Percentiles rank a stretch among this genome's conserved stretches.
Evolutionary conservation across 768 basidiomycete species (phyloP).

Genomic region (Kwoniella dejecticola): DNA sequence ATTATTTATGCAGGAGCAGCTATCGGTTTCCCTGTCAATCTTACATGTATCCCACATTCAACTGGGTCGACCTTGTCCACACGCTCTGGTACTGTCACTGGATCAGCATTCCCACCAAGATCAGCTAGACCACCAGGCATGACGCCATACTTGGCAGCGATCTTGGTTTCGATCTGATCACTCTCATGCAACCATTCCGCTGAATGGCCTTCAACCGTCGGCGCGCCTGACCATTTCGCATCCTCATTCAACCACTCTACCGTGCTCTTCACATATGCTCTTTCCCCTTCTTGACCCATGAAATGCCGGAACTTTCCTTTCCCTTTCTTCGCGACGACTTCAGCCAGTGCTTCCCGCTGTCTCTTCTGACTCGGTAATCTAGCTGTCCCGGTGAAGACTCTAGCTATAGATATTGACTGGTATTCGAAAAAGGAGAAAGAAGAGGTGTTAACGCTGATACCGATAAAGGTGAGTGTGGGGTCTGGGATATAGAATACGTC

Average conservation of each 20-base stretch:
- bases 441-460: slow-evolving; percentile 38
- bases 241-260: slow-evolving; percentile 43
- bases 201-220: slow-evolving; percentile 17
- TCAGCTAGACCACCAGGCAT: slow-evolving; percentile 1
- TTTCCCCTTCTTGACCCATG: slow-evolving; percentile 26
- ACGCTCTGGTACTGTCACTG: too few relatives aligned
- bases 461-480: slow-evolving; percentile 58
- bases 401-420: slow-evolving; percentile 39
- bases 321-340: slow-evolving; percentile 23
- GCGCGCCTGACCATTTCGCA: slow-evolving; percentile 28
- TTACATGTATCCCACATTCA: too few relatives aligned
- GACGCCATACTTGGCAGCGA: slow-evolving; percentile 24
- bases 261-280: slow-evolving; percentile 25
- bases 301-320: slow-evolving; percentile 35
- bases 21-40: too few relatives aligned
- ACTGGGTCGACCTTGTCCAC: too few relatives aligned
- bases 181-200: slow-evolving; percentile 20
- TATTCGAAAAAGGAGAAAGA: slow-evolving; percentile 44
- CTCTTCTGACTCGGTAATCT: slow-evolving; percentile 11
- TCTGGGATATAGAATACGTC: slow-evolving; percentile 60
- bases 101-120: too few relatives aligned
- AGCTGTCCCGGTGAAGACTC: slow-evolving; percentile 32
- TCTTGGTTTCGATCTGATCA: slow-evolving; percentile 8
- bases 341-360: slow-evolving; percentile 13
- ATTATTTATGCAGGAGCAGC: too few relatives aligned